Evolutionary conservation across 192 early-diverging fungal genomes (phyloP).

Genomic region (Entomortierella beljakovae): DNA sequence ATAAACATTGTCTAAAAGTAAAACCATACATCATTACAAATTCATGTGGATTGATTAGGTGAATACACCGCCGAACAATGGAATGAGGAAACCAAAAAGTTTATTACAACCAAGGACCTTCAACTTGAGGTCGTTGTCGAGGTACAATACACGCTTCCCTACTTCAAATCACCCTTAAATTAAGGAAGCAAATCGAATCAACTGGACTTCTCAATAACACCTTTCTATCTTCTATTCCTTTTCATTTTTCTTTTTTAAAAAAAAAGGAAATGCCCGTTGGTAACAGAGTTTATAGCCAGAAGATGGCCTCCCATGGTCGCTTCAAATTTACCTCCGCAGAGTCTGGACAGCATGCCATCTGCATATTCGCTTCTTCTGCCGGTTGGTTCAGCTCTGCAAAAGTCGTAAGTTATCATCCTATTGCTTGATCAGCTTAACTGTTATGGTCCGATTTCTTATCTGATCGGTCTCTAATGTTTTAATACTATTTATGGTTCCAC

Average conservation of each 20-base stretch:
- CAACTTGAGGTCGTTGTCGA: conserved; percentile 78
- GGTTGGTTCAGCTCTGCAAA: conserved; percentile 78
- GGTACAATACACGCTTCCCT: conserved; percentile 57
- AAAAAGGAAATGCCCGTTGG: conserved; percentile 59
- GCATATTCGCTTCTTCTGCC: conserved; percentile 74
- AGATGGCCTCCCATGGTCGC: conserved; percentile 75
- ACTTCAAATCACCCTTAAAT: no score
- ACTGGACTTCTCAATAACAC: no score
- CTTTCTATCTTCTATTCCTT: no score
- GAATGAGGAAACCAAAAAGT: conserved; percentile 68
- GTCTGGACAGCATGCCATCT: conserved; percentile 91
- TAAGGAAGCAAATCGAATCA: no score
- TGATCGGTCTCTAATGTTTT: no score
- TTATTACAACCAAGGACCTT: conserved; percentile 69
- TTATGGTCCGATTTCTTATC: no score
- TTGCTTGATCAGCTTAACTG: no score
- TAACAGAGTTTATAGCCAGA: conserved; percentile 76
- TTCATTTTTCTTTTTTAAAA: no score
- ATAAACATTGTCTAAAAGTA: no score
- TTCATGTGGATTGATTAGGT: conserved; percentile 35
- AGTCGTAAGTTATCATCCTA: conserved; percentile 62
- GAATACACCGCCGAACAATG: conserved; percentile 86
- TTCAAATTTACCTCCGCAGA: conserved; percentile 94
- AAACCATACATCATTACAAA: background rate
- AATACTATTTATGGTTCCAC: background rate